Conservation (phyloP, 139 green algal species). For the Mesotaenium endlicherianum region DNA sequence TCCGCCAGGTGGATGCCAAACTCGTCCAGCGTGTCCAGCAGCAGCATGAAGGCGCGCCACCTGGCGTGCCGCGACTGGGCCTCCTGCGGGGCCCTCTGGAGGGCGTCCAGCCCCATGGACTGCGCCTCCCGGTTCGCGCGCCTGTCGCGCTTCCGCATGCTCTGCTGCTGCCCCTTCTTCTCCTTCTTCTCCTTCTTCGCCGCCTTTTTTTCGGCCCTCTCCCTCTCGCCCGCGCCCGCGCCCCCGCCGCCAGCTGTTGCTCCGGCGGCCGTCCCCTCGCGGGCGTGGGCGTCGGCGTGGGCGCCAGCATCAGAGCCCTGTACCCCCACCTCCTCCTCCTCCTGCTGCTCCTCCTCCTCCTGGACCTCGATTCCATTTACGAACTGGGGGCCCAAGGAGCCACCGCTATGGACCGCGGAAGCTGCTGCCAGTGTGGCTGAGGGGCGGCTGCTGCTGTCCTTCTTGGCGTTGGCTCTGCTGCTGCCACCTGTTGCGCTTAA, state of each 20-base stretch:
- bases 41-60: conserved; percentile 46
- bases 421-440: background rate
- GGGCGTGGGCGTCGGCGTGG: background rate
- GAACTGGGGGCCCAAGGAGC: background rate
- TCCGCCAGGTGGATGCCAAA: conserved; percentile 40
- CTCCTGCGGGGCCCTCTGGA: background rate
- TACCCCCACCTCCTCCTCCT: background rate
- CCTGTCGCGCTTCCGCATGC: background rate
- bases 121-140: background rate
- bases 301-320: background rate
- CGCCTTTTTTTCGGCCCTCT: background rate
- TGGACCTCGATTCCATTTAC: too few relatives aligned
- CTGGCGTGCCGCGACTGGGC: background rate
- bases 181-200: background rate
- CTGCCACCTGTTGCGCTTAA: too few relatives aligned
- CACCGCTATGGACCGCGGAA: background rate
- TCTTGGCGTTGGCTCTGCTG: too few relatives aligned
- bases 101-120: conserved; percentile 17
- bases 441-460: background rate
- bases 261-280: background rate
- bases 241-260: background rate
- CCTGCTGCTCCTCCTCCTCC: too few relatives aligned
- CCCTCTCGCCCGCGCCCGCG: background rate
- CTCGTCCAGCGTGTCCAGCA: conserved; percentile 45
- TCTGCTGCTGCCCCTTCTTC: conserved; percentile 4